Conservation (phyloP, 179 eudicot species). For the Beta corolliflora region DNA sequence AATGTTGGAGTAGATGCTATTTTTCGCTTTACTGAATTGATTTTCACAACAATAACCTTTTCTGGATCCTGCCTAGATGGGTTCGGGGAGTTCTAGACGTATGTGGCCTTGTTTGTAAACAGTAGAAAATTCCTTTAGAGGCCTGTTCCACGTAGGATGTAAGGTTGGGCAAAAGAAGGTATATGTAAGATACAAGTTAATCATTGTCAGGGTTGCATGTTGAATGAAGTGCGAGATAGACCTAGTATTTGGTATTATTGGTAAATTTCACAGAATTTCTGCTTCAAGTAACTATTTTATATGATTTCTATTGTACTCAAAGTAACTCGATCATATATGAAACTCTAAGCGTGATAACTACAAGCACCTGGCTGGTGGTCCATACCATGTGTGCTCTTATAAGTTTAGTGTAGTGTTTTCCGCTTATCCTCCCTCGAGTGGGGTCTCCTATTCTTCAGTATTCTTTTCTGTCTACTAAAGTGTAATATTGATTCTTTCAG, state of each 20-base stretch:
- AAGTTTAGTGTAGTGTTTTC: not conserved
- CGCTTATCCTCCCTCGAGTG: not conserved
- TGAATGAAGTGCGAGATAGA: not conserved
- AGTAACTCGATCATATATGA: not conserved
- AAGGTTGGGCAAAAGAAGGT: not conserved
- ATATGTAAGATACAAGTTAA: not conserved
- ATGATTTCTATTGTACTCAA: not conserved
- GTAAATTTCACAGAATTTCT: not conserved
- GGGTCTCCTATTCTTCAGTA: not conserved
- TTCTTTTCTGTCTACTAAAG: not conserved
- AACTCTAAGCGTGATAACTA: too few species aligned
- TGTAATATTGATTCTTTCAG: conserved; percentile 37
- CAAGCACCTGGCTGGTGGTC: not conserved
- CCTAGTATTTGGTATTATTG: not conserved
- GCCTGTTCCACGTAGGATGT: too few species aligned
- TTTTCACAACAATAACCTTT: too few species aligned
- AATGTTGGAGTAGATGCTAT: not conserved
- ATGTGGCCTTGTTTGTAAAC: not conserved
- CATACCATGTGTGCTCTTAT: not conserved
- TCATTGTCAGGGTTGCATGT: not conserved
- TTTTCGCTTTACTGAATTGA: not conserved
- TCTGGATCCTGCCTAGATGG: not conserved
- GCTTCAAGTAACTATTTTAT: too few species aligned
- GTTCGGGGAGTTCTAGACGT: not conserved
- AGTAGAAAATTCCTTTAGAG: not conserved